These are phyloP conservation scores for Ormosia emarginata DNA, from an alignment of 306 rosid species.

Conservation along the genomic window DNA sequence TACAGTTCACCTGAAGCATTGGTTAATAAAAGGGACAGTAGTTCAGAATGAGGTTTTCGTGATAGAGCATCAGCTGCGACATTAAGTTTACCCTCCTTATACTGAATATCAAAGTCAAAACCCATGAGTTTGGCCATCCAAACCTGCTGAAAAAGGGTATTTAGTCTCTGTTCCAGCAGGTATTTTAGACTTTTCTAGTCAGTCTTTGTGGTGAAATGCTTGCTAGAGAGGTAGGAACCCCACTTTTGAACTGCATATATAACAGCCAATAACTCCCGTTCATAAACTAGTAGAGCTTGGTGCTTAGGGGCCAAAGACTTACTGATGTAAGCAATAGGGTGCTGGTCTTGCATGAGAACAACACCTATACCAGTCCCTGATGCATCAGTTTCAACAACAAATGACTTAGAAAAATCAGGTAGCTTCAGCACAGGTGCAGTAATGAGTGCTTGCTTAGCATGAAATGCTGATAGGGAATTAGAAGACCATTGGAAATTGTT, in stretches of 20 bases:
- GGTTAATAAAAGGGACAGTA: neutral
- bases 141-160: neutral
- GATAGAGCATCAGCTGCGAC: neutral
- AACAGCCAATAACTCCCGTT: neutral
- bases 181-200: neutral
- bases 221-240: neutral
- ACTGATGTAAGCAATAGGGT: neutral
- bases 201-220: neutral
- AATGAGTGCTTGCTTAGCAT: too few species aligned
- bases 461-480: too few species aligned
- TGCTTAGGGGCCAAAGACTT: neutral
- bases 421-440: too few species aligned
- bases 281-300: neutral
- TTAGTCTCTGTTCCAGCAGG: neutral
- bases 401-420: neutral
- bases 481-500: too few species aligned
- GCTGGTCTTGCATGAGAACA: neutral
- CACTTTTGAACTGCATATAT: neutral
- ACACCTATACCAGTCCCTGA: neutral
- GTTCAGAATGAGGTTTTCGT: neutral
- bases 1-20: too few species aligned
- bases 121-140: neutral
- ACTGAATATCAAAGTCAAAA: neutral
- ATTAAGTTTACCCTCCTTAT: neutral
- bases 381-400: neutral